Base-by-base conservation (phyloP, 75 land plant species). In the Adiantum capillusveneris region DNA sequence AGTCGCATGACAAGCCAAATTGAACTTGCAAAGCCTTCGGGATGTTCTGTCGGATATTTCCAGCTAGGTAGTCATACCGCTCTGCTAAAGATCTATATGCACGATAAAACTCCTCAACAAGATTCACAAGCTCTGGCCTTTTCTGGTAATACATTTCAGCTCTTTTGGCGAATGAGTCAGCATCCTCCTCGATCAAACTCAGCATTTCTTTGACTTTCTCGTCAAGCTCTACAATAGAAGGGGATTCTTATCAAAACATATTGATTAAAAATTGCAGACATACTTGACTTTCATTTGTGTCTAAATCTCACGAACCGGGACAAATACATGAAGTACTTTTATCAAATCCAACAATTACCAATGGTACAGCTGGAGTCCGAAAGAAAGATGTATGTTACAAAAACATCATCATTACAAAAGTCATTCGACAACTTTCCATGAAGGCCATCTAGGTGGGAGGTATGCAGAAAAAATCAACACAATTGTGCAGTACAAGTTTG, bases 131-230 rank as follows among this genome's bases (percentile, higher is more conserved):
- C 67, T 77, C 84, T 19, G 92, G 92, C 54, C 88, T 68, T 62
- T 74, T 87, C 62, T 84, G 48, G 59, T 81, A 87, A 53, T 72
- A 84, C 85, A 87, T 81, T 67, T 87, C 92, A 30, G 92, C 92
- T 41, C 77, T 78, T 56, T 84, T 73, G 19, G 88, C 82, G 74
- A 87, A 84, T 20, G 92, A 87, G 56, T 87, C 92, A 25, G 75
- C 92, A 43, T 87, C 92, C 53, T 79, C 88, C 58, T 87, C 85
- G 9, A 87, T 79, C 34, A 87, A 67, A 25, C 75, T 84, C 64
- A 87, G 62, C 92, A 81, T 87, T 24, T 62, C 53, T 20, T 75
- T 79, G 16, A 84, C 82, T 30, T 44, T 60, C 28, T 37, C 68
- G 45, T 87, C 88, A 81, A 87, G 78, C 50, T 79, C 92, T 87